Evolutionary conservation across 305 asterid species (phyloP).

Genomic region (Fraxinus latifolia): DNA sequence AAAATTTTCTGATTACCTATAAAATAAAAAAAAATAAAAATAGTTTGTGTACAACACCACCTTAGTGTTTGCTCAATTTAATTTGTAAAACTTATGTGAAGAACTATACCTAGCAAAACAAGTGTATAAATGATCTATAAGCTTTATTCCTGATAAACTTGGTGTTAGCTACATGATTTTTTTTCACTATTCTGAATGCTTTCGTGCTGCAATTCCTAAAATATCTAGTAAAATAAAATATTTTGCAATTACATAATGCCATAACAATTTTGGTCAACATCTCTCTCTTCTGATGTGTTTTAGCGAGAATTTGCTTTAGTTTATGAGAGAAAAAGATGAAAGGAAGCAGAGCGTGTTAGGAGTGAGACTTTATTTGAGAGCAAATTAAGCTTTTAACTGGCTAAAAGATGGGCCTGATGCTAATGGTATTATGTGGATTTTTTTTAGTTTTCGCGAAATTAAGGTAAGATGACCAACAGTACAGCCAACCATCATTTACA

Average conservation of each 20-base stretch:
- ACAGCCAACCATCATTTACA: not conserved
- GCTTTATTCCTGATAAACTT: not conserved
- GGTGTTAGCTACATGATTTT: not conserved
- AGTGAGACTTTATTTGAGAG: not conserved
- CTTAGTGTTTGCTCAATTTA: not conserved
- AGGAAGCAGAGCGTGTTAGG: not conserved
- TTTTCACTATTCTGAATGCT: not conserved
- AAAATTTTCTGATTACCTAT: too few relatives aligned
- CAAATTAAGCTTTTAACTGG: not conserved
- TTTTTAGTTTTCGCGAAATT: not conserved
- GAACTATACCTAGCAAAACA: not conserved
- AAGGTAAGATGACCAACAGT: not conserved
- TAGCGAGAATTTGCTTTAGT: not conserved
- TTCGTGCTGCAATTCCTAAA: not conserved
- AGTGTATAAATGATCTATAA: not conserved
- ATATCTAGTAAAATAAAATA: not conserved
- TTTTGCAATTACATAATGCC: not conserved
- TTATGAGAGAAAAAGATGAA: not conserved
- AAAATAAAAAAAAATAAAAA: too few relatives aligned
- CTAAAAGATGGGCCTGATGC: conserved; percentile 6
- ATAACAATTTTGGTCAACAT: not conserved
- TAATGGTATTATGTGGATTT: not conserved
- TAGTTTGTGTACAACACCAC: not conserved
- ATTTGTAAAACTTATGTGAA: not conserved
- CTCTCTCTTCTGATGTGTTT: not conserved